These are phyloP conservation scores for Gastrodia elata DNA, from an alignment of 106 monocot genomes.

Conservation along the genomic window DNA sequence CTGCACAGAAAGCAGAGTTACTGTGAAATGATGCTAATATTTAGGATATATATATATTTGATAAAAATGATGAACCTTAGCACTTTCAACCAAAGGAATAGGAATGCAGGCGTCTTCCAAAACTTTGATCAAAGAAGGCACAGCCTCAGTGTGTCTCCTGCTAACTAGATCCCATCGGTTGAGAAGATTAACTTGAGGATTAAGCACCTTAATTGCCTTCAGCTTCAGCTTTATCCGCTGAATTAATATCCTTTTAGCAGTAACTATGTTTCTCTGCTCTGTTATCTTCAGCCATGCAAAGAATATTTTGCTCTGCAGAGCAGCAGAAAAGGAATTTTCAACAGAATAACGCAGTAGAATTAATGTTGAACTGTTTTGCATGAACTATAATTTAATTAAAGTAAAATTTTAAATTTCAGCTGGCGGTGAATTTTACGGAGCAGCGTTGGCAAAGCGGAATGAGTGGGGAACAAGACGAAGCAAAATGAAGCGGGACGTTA, in stretches of 20 bases:
- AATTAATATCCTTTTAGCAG: constrained; percentile 29
- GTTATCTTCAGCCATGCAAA: constrained; percentile 37
- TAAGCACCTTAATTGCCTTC: constrained; percentile 8
- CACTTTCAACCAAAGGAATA: constrained; percentile 10
- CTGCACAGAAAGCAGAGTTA: constrained; percentile 11
- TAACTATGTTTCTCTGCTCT: constrained; percentile 39
- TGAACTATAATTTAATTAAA: too few species aligned
- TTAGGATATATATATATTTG: not conserved
- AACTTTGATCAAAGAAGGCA: constrained; percentile 4
- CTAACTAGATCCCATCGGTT: constrained; percentile 8
- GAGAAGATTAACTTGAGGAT: constrained; percentile 12
- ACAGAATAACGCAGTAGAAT: too few species aligned
- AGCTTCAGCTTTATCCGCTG: constrained; percentile 7
- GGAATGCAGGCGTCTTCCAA: constrained; percentile 1
- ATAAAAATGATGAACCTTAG: constrained; percentile 11
- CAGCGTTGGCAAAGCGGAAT: too few species aligned
- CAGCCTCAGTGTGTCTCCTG: constrained; percentile 5
- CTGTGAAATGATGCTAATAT: not conserved
- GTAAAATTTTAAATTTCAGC: too few species aligned
- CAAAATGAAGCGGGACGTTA: too few species aligned
- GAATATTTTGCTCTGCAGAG: constrained; percentile 39
- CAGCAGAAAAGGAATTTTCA: too few species aligned
- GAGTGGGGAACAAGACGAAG: too few species aligned
- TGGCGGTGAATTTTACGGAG: too few species aligned
- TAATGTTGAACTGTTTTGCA: too few species aligned